A percentile compares a stretch with the other conserved stretches of the same genome.
These are phyloP conservation scores for Acanthamoeba royreba DNA, from an alignment of 208 protist species.

Conservation along the genomic window DNA sequence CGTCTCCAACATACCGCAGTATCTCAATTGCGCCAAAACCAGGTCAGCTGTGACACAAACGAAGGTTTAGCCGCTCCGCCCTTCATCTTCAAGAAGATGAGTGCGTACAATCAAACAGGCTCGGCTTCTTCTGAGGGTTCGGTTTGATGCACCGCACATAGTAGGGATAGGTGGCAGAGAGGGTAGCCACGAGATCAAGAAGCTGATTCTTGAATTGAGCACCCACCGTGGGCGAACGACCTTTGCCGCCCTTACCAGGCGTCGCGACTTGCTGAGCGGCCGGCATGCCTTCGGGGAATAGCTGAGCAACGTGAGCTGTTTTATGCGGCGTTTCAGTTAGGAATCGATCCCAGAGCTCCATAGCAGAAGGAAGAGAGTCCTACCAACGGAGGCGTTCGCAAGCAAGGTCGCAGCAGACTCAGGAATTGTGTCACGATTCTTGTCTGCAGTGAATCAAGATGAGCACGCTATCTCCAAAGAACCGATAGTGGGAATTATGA, in stretches of 20 bases:
- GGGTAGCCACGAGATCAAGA: conserved; percentile 51
- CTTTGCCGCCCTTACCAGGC: background rate
- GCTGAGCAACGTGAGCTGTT: too few relatives aligned
- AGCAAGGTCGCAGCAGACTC: too few relatives aligned
- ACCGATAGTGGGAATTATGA: conserved; percentile 68
- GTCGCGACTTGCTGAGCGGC: too few relatives aligned
- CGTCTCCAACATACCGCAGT: conserved; percentile 66
- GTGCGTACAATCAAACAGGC: conserved; percentile 12
- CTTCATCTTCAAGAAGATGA: too few relatives aligned
- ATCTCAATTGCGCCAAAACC: conserved; percentile 53
- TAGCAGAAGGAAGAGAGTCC: too few relatives aligned
- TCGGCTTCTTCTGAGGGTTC: conserved; percentile 70
- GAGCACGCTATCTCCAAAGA: conserved; percentile 81
- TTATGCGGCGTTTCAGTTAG: too few relatives aligned
- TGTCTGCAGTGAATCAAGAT: too few relatives aligned
- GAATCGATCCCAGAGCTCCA: too few relatives aligned
- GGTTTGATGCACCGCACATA: conserved; percentile 92
- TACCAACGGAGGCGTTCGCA: too few relatives aligned
- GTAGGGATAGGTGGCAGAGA: conserved; percentile 85
- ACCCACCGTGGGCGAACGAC: background rate
- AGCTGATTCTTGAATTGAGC: conserved; percentile 58
- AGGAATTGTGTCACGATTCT: background rate
- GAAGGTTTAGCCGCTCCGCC: too few relatives aligned
- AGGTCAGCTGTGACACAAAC: too few relatives aligned
- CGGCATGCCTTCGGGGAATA: too few relatives aligned